Evolutionary conservation across 78 protist species (phyloP).

Genomic region (Cavenderia fasciculata): DNA sequence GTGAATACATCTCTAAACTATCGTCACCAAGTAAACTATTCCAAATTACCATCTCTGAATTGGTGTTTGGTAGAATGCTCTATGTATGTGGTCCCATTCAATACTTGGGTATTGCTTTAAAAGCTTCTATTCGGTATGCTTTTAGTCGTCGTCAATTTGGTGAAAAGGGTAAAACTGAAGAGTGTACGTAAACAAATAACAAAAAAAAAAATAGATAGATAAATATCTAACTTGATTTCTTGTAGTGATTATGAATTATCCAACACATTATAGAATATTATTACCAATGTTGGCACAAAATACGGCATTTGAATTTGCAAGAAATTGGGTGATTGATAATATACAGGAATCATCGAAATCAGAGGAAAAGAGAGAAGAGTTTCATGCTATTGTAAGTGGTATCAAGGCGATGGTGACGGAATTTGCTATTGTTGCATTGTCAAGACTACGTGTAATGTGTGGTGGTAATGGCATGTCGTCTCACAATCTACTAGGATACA

Average conservation of each 20-base stretch:
- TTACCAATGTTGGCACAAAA: slow-evolving; percentile 48
- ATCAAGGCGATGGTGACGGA: slow-evolving; percentile 49
- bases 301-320: slow-evolving; percentile 36
- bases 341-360: background rate
- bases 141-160: slow-evolving; percentile 51
- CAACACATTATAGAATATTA: slow-evolving; percentile 52
- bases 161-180: slow-evolving; percentile 41
- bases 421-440: background rate
- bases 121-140: slow-evolving; percentile 40
- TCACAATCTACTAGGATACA: slow-evolving; percentile 25
- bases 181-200: background rate
- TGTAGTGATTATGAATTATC: slow-evolving; percentile 49
- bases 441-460: slow-evolving; percentile 41
- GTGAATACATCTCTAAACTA: slow-evolving; percentile 12
- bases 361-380: slow-evolving; percentile 11
- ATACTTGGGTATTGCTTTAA: background rate
- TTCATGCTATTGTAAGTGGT: slow-evolving; percentile 41
- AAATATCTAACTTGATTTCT: background rate
- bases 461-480: slow-evolving; percentile 69
- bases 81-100: slow-evolving; percentile 49
- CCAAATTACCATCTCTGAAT: slow-evolving; percentile 57
- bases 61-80: slow-evolving; percentile 70
- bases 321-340: slow-evolving; percentile 51
- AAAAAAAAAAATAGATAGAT: too few relatives aligned
- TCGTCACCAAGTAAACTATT: slow-evolving; percentile 57